Evolutionary conservation across 345 rosid species (phyloP), one percentile per base, ranked within the genome.

Genomic region (Melaleuca quinquenervia): DNA sequence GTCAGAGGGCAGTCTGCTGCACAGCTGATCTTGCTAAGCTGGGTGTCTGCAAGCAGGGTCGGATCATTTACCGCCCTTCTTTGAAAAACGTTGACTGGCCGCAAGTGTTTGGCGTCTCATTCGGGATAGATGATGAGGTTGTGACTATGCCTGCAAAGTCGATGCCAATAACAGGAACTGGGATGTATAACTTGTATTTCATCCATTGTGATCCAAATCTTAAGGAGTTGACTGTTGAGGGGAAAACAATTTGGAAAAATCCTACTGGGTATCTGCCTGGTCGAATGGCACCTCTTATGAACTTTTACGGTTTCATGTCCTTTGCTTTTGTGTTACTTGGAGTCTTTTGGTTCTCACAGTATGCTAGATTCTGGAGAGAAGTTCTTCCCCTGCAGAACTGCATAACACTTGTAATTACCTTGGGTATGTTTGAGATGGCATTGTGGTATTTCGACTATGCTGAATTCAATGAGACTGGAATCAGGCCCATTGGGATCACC

Each of bases 361-460:
- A 95, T 85, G 98, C 96, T 9, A 93, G 98, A 85, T 96, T 92
- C 88, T 98, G 99, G 99, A 94, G 87, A 90, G 99, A 94, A 92
- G 94, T 98, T 84, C 92, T 98, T 87, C 95, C 98, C 0, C 87
- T 98, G 87, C 97, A 96, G 86, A 98, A 98, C 88, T 96, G 96
- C 85, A 91, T 98, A 45, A 98, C 98, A 26, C 53, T 96, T 54
- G 97, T 98, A 89, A 96, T 96, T 64, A 95, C 98, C 1, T 84
- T 96, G 2, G 99, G 98, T 75, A 96, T 98, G 99, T 89, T 94
- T 84, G 99, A 98, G 93, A 95, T 96, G 99, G 92, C 99, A n/a
- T 90, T 96, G 58, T 97, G 99, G 99, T 96, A 93, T 88, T 96
- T 96, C 11, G 98, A 98, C 89, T 95, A 94, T 86, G 98, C 95